Conservation (phyloP, 768 basidiomycete species). For the Termitomyces heimii region DNA sequence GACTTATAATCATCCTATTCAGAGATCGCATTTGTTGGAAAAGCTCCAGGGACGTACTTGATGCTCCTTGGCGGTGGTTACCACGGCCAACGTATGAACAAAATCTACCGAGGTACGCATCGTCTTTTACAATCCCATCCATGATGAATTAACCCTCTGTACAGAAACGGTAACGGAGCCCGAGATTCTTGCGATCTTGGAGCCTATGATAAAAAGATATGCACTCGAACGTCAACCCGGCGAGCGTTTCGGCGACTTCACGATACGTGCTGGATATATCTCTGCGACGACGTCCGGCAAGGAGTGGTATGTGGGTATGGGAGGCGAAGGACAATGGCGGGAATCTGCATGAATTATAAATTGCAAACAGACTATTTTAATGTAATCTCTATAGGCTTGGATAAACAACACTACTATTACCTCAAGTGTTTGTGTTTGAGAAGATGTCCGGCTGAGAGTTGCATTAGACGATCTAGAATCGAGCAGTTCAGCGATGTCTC, state of each 20-base stretch:
- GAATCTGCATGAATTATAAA: constrained; percentile 18
- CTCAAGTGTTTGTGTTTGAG: neutral
- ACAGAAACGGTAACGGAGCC: constrained; percentile 83
- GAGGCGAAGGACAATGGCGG: constrained; percentile 63
- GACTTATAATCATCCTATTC: constrained; percentile 7
- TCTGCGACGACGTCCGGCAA: constrained; percentile 78
- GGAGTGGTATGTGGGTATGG: constrained; percentile 81
- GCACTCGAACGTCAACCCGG: constrained; percentile 82
- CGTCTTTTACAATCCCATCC: neutral
- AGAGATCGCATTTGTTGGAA: constrained; percentile 97
- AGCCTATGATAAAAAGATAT: constrained; percentile 92
- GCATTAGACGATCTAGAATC: neutral
- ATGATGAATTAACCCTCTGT: neutral
- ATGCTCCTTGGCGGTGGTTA: constrained; percentile 98
- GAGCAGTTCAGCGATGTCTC: neutral
- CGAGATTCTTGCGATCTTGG: constrained; percentile 84
- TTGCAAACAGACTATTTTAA: neutral
- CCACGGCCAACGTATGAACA: constrained; percentile 91
- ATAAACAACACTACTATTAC: neutral
- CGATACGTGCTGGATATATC: constrained; percentile 88
- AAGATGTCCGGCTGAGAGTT: neutral
- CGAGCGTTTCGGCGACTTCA: constrained; percentile 95
- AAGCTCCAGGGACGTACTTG: constrained; percentile 85
- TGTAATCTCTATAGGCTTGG: neutral
- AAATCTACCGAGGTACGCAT: constrained; percentile 78